phyloP scores from a whole-genome alignment of 257 asterid genomes.

The Avicennia marina region DNA sequence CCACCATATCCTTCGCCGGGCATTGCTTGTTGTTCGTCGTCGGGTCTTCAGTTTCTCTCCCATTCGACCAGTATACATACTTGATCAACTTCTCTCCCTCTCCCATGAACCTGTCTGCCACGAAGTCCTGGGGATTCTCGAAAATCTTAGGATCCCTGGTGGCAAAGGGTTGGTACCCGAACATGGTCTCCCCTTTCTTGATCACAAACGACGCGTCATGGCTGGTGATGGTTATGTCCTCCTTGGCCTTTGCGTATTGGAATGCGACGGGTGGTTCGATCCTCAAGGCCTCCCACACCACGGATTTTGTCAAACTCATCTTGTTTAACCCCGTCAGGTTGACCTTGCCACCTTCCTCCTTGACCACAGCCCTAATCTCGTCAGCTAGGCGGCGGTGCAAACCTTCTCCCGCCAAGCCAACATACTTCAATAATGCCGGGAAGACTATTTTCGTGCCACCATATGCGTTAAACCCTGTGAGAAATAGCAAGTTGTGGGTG shows the following conservation, averaged over 20 bases:
- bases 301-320: conserved; percentile 53
- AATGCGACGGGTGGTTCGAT: conserved; percentile 49
- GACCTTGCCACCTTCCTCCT: conserved; percentile 29
- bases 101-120: conserved; percentile 23
- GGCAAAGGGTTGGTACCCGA: conserved; percentile 28
- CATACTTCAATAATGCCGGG: conserved; percentile 27
- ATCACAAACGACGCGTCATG: conserved; percentile 45
- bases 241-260: conserved; percentile 52
- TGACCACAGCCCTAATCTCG: conserved; percentile 17
- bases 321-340: conserved; percentile 46
- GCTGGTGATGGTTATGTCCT: conserved; percentile 37
- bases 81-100: conserved; percentile 20
- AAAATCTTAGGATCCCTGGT: conserved; percentile 20
- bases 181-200: conserved; percentile 38
- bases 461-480: conserved; percentile 31
- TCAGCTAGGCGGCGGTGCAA: conserved; percentile 20
- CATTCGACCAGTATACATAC: conserved; percentile 32
- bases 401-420: conserved; percentile 23
- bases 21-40: conserved; percentile 24
- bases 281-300: conserved; percentile 45
- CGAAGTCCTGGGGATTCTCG: conserved; percentile 10
- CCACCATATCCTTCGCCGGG: conserved; percentile 27
- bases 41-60: conserved; percentile 18
- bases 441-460: conserved; percentile 30
- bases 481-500: conserved; percentile 29